These are phyloP conservation scores for Ogataea siamensis DNA, from an alignment of 805 yeast species.

Conservation along the genomic window DNA sequence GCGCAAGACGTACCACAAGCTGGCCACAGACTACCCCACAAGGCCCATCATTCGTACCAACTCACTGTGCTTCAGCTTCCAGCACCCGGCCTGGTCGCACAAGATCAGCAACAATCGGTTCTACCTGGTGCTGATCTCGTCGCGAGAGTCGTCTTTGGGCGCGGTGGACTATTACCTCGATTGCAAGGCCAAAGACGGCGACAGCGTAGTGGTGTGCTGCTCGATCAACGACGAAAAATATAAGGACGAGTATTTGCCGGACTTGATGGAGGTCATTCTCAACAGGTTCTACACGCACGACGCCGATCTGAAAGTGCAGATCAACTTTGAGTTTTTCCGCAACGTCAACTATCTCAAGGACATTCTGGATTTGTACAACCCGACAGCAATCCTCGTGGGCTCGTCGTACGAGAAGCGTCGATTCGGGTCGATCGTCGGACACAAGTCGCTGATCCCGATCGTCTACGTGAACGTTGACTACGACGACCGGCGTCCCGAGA, in stretches of 20 bases:
- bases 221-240: conserved; percentile 27
- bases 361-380: conserved; percentile 55
- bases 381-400: conserved; percentile 50
- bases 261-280: conserved; percentile 43
- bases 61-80: conserved; percentile 41
- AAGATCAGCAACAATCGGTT: conserved; percentile 22
- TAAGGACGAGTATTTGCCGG: conserved; percentile 24
- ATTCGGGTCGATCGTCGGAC: conserved; percentile 29
- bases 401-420: conserved; percentile 26
- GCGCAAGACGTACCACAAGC: conserved; percentile 20
- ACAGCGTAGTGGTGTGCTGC: conserved; percentile 51
- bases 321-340: conserved; percentile 57
- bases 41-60: conserved; percentile 32
- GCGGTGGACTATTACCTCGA: conserved; percentile 64
- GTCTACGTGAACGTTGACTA: conserved; percentile 25
- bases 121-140: conserved; percentile 55
- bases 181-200: conserved; percentile 56
- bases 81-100: conserved; percentile 38
- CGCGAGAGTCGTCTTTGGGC: conserved; percentile 70
- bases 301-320: conserved; percentile 40
- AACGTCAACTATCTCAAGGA: conserved; percentile 50
- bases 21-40: conserved; percentile 35
- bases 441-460: conserved; percentile 28
- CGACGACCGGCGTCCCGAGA: conserved; percentile 9
- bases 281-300: conserved; percentile 25